A percentile compares a stretch with the other conserved stretches of the same genome.
These are phyloP conservation scores for Termitomyces sp. DNA, from an alignment of 768 basidiomycete species.

Conservation along the genomic window DNA sequence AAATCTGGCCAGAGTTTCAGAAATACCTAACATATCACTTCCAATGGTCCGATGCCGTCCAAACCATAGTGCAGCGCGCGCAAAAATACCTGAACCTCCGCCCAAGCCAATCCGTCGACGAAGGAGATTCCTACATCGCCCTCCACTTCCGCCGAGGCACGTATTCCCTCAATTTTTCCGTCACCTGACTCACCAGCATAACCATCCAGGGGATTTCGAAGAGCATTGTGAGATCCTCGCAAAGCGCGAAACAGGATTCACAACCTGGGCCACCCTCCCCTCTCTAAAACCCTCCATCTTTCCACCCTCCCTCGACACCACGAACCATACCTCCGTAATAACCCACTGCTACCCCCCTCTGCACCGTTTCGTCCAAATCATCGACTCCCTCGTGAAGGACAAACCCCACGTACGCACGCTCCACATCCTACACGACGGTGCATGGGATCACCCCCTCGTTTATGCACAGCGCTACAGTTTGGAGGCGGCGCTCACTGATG, in stretches of 20 bases:
- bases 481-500: conserved; percentile 26
- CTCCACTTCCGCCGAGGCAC: no score
- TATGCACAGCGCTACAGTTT: conserved; percentile 38
- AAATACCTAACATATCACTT: no score
- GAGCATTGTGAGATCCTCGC: conserved; percentile 33
- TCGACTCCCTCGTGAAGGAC: conserved; percentile 26
- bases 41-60: no score
- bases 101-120: no score
- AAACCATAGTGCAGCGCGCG: no score
- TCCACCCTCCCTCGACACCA: conserved; percentile 28
- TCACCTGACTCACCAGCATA: no score
- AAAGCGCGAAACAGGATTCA: conserved; percentile 29
- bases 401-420: conserved; percentile 32
- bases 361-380: conserved; percentile 31
- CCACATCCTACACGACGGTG: conserved; percentile 41
- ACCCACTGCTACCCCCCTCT: conserved; percentile 42
- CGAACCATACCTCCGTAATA: conserved; percentile 29
- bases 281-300: conserved; percentile 22
- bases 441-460: conserved; percentile 39
- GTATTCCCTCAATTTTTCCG: no score
- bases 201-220: conserved; percentile 33
- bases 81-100: no score
- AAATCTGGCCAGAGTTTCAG: conserved; percentile 35
- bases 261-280: conserved; percentile 45
- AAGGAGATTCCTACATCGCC: no score